Percentiles rank a stretch among this genome's conserved stretches.
Evolutionary conservation across 2,329 filamentous ascomycete species (phyloP).

Genomic region (Daldinia sp.): DNA sequence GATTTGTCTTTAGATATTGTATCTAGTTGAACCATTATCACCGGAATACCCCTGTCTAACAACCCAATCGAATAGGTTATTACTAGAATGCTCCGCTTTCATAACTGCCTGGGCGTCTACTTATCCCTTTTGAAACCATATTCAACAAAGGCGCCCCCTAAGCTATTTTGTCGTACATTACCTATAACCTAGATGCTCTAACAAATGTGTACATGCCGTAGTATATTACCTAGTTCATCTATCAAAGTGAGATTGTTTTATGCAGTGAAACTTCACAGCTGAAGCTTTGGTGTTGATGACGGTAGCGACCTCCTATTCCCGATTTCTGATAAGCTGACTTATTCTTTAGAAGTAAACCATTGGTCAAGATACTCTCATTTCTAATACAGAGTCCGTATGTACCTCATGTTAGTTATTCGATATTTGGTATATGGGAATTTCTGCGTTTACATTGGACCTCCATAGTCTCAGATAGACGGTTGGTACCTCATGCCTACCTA

Average conservation of each 20-base stretch:
- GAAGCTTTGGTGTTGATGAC: neutral
- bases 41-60: too few relatives aligned
- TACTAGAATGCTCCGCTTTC: too few relatives aligned
- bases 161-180: too few relatives aligned
- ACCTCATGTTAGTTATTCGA: slow-evolving; percentile 13
- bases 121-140: too few relatives aligned
- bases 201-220: too few relatives aligned
- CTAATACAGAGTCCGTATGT: slow-evolving; percentile 5
- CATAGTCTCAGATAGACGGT: slow-evolving; percentile 12
- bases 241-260: neutral
- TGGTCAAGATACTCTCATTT: neutral
- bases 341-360: neutral
- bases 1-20: neutral
- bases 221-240: too few relatives aligned
- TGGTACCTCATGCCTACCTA: neutral
- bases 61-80: too few relatives aligned
- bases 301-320: too few relatives aligned
- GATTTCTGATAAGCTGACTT: neutral
- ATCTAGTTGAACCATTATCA: neutral
- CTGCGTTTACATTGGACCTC: neutral
- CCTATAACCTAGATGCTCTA: too few relatives aligned
- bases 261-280: neutral
- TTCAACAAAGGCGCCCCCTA: too few relatives aligned
- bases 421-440: slow-evolving; percentile 6
- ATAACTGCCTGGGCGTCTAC: too few relatives aligned